A percentile compares a stretch with the other conserved stretches of the same genome.
Evolutionary conservation across 192 early-diverging fungal genomes (phyloP).

Genomic region (Nowakowskiella sp.): DNA sequence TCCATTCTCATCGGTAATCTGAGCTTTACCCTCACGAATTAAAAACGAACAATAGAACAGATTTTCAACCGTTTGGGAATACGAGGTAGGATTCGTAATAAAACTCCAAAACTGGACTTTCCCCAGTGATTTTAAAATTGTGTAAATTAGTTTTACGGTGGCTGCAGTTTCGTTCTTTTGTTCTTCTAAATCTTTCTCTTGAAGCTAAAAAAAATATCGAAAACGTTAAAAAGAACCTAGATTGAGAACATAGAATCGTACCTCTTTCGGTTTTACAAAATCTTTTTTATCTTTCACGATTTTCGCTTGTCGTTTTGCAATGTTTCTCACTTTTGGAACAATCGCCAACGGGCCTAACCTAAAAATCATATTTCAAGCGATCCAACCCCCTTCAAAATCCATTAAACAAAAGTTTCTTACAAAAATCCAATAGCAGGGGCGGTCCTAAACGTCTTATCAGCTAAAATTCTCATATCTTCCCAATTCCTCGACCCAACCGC

Average conservation of each 20-base stretch:
- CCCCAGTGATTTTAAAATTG: conserved; percentile 45
- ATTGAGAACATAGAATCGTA: too few relatives aligned
- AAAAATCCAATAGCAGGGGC: conserved; percentile 71
- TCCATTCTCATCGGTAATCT: conserved; percentile 52
- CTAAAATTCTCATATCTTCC: conserved; percentile 48
- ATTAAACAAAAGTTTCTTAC: conserved; percentile 32
- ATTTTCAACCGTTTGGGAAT: conserved; percentile 92
- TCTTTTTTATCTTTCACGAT: conserved; percentile 8
- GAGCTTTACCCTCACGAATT: conserved; percentile 73
- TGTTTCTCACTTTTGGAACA: conserved; percentile 43
- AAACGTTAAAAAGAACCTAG: too few relatives aligned
- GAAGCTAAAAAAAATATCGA: too few relatives aligned
- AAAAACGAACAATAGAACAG: conserved; percentile 97
- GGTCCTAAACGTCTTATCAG: conserved; percentile 38
- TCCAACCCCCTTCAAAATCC: background rate
- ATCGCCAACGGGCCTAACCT: conserved; percentile 65
- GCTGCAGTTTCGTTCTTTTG: conserved; percentile 84
- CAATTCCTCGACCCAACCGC: conserved; percentile 43
- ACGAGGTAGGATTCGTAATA: conserved; percentile 82
- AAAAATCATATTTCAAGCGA: background rate
- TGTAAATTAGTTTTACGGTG: conserved; percentile 63
- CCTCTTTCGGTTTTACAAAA: conserved; percentile 2
- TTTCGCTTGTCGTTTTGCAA: conserved; percentile 14
- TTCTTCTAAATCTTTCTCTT: conserved; percentile 62
- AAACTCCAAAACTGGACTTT: conserved; percentile 67